Conservation (phyloP, 2,329 filamentous ascomycete species). For the Stemphylium beticola region DNA sequence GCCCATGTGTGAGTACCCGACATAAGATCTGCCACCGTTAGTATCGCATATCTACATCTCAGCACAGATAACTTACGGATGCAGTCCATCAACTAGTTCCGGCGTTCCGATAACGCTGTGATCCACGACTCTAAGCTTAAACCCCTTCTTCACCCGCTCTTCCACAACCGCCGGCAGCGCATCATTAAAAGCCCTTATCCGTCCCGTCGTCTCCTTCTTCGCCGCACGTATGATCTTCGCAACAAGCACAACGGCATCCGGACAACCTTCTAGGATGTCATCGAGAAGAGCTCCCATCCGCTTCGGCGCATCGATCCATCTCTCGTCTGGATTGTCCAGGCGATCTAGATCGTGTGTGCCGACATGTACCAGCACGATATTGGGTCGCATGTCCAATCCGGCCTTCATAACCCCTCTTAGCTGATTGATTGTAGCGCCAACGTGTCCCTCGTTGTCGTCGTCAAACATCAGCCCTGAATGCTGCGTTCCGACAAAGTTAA, state of each 20-base stretch:
- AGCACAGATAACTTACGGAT: conserved; percentile 29
- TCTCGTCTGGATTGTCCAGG: conserved; percentile 16
- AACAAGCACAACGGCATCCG: conserved; percentile 46
- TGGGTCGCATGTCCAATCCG: conserved; percentile 24
- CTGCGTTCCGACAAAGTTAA: conserved; percentile 43
- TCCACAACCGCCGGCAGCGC: conserved; percentile 29
- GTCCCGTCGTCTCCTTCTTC: conserved; percentile 17
- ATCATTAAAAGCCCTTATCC: conserved; percentile 31
- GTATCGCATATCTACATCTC: background rate
- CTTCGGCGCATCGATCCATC: conserved; percentile 35
- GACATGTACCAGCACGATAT: conserved; percentile 32
- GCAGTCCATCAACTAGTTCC: conserved; percentile 35
- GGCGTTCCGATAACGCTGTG: conserved; percentile 19
- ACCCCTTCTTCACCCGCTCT: conserved; percentile 22
- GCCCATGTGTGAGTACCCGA: conserved; percentile 40
- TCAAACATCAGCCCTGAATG: conserved; percentile 42
- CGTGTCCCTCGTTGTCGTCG: conserved; percentile 44
- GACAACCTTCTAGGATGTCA: conserved; percentile 33
- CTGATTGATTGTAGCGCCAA: conserved; percentile 39
- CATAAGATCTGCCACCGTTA: conserved; percentile 24
- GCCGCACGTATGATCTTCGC: conserved; percentile 42
- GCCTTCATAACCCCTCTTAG: conserved; percentile 24
- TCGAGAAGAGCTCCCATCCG: conserved; percentile 45
- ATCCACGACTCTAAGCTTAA: conserved; percentile 37
- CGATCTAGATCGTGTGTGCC: conserved; percentile 34